These are phyloP conservation scores for Mortierella alpina DNA, from an alignment of 192 early-diverging fungal species.

Conservation along the genomic window DNA sequence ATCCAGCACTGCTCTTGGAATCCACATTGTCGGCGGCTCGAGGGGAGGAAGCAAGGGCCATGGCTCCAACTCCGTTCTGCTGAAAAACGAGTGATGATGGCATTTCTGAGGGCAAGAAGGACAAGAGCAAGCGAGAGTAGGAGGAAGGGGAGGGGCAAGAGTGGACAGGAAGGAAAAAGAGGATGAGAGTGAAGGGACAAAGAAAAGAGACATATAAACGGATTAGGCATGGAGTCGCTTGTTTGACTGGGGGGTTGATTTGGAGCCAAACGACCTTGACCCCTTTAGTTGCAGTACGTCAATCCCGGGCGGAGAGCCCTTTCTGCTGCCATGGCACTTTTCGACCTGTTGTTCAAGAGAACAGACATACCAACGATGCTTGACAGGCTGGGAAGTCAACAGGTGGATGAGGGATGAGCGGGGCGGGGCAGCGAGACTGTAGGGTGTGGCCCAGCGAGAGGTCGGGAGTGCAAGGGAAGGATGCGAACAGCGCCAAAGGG, in stretches of 20 bases:
- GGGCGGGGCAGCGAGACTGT: no score
- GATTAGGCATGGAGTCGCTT: no score
- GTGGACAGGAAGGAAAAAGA: background rate
- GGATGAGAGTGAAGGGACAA: background rate
- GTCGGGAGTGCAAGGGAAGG: constrained; percentile 4
- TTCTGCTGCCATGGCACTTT: no score
- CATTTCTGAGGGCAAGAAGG: constrained; percentile 8
- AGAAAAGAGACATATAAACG: background rate
- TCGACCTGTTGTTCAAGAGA: no score
- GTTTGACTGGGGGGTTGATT: no score
- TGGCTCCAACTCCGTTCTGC: constrained; percentile 46
- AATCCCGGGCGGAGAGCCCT: no score
- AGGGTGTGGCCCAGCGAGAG: background rate
- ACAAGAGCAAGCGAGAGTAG: background rate
- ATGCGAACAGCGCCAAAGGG: background rate
- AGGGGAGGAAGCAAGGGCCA: constrained; percentile 48
- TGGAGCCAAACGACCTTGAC: no score
- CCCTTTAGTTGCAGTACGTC: no score
- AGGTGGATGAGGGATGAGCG: no score
- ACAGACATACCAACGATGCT: no score
- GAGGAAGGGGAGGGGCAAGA: background rate
- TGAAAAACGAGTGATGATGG: constrained; percentile 52
- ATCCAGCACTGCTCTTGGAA: constrained; percentile 35
- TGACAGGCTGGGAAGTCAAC: no score
- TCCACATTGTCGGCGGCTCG: constrained; percentile 38